These are phyloP conservation scores for Stephania cephalantha DNA, from an alignment of 164 flowering plant species.

Conservation along the genomic window DNA sequence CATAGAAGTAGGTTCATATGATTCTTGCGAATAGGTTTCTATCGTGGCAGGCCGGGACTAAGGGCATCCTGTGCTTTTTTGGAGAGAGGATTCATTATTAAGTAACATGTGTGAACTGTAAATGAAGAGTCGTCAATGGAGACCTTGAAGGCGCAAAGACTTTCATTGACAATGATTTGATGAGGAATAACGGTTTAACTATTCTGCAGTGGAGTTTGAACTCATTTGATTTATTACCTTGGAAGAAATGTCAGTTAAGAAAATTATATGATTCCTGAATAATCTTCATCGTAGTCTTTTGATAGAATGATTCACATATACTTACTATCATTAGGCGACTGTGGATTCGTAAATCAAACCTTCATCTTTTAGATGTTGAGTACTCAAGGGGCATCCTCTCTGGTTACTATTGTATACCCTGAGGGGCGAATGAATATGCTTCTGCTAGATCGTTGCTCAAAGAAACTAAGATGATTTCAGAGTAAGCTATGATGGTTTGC, in stretches of 20 bases:
- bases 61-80: no score
- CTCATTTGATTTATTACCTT: neutral
- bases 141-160: neutral
- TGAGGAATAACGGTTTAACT: neutral
- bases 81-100: no score
- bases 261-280: neutral
- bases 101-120: no score
- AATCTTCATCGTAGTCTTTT: neutral
- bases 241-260: neutral
- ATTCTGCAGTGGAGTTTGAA: neutral
- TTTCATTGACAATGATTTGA: neutral
- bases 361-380: neutral
- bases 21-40: no score
- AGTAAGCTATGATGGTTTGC: no score
- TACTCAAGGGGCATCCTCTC: neutral
- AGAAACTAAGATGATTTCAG: no score
- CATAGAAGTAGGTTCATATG: no score
- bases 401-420: neutral
- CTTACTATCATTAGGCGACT: neutral
- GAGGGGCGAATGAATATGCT: neutral
- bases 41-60: no score
- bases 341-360: neutral
- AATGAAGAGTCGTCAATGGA: no score
- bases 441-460: neutral
- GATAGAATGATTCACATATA: neutral